Base-by-base conservation (phyloP, 2,329 filamentous ascomycete genomes). In the Aspergillus sergii region DNA sequence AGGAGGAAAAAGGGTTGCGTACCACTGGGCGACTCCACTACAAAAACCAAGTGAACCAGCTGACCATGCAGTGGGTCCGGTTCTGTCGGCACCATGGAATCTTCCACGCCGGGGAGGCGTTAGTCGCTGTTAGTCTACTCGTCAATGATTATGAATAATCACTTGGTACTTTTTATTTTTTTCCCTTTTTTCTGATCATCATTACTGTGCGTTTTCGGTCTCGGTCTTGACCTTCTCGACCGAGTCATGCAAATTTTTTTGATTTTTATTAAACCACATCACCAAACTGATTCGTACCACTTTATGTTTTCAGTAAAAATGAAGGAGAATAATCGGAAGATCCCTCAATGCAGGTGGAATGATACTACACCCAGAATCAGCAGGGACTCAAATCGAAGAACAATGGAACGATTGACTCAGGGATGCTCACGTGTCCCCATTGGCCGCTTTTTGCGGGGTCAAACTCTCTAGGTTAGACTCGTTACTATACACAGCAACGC, bases 1-100 rank as follows among this genome's bases (percentile, higher is more conserved):
- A 53, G 50, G 26, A 55, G 51, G 0, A 51, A 30, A 51, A 58
- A 32, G 34, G 26, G 43, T 46, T 61, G 53, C 41, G 56, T 57
- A 50, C 39, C 8, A n/a, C 39, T 39, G 26, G 53, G 39, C 45
- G 58, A 60, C 60, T 63, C 64, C 66, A 65, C 60, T 28, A n/a
- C 55, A 61, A 65, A 68, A 68, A 64, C 57, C 57, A 59, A 58
- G 60, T 41, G 55, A 61, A 46, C 58, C 66, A 67, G 63, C 64
- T 68, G 66, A 68, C 66, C 66, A 28, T 2, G 32, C 21, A 3
- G 10, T 66, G 64, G 64, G 64, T 58, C 64, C 60, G 59, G 59
- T 43, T 63, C 36, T 32, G 66, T 60, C 64, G 64, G 64, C 61
- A 62, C 66, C 66, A 65, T 68, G 64, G 66, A 68, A 68, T 65